These are phyloP conservation scores for Aspergillus sp. DNA, from an alignment of 2,329 filamentous ascomycete species.

Conservation along the genomic window DNA sequence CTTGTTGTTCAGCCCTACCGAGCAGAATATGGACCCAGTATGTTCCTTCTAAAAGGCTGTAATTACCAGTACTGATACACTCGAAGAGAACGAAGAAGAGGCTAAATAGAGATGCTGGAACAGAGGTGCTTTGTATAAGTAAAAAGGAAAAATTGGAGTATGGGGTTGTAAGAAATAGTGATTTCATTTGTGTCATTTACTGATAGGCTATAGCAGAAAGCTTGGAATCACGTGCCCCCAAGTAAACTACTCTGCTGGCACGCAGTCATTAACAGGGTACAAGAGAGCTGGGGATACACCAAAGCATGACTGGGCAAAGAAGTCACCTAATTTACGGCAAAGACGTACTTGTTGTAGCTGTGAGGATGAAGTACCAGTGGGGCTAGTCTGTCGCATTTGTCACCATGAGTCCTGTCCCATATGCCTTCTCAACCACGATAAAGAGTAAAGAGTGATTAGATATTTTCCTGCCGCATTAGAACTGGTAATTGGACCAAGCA, in stretches of 20 bases:
- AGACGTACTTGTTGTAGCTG: not conserved
- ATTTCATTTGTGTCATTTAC: not conserved
- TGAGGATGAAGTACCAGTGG: not conserved
- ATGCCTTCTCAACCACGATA: not conserved
- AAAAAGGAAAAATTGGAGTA: not conserved
- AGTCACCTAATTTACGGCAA: not conserved
- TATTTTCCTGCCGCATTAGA: not conserved
- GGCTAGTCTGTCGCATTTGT: not conserved
- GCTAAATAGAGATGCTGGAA: not conserved
- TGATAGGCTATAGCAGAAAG: too few relatives aligned
- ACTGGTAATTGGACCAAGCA: too few relatives aligned
- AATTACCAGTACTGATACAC: not conserved
- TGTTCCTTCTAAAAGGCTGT: not conserved
- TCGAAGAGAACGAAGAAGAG: not conserved
- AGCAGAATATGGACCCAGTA: not conserved
- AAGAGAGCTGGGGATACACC: not conserved
- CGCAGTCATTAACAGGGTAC: not conserved
- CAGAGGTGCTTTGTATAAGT: not conserved
- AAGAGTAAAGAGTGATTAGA: not conserved
- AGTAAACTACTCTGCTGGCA: not conserved
- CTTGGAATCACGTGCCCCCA: not conserved
- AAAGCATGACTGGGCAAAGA: not conserved
- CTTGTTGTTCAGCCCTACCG: not conserved
- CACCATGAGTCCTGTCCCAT: not conserved
- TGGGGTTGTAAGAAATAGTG: not conserved